Evolutionary conservation across 169 alveolate genomes (phyloP).

Genomic region (Pseudocohnilembus persalinus): DNA sequence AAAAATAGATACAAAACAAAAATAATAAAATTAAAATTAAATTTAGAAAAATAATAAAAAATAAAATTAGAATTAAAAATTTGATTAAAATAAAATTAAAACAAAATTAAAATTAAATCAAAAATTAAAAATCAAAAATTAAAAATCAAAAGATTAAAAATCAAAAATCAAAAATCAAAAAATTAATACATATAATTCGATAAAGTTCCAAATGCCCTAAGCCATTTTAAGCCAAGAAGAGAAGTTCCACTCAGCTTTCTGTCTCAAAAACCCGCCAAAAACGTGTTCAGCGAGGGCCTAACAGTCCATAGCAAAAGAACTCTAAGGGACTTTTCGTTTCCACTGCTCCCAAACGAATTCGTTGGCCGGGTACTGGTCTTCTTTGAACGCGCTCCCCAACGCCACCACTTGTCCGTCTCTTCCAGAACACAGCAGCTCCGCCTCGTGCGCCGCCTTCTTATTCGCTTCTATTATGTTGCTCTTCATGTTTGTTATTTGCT

Average conservation of each 20-base stretch:
- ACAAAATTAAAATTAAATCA: too few relatives aligned
- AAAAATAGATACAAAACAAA: too few relatives aligned
- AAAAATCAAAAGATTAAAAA: too few relatives aligned
- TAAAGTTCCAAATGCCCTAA: background rate
- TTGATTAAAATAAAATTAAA: too few relatives aligned
- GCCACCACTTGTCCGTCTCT: background rate
- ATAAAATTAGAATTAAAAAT: too few relatives aligned
- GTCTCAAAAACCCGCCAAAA: background rate
- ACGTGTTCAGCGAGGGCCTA: background rate
- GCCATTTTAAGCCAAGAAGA: background rate
- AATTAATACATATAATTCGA: background rate
- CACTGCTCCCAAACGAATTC: background rate
- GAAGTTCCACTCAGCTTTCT: background rate
- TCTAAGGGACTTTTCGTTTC: background rate
- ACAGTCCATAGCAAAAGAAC: background rate
- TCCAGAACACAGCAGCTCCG: background rate
- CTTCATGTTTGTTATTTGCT: background rate
- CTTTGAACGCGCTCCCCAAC: background rate
- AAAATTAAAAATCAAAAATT: too few relatives aligned
- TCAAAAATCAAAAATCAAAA: too few relatives aligned
- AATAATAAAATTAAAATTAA: too few relatives aligned
- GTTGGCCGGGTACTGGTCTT: background rate
- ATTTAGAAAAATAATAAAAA: too few relatives aligned
- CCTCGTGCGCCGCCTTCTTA: background rate
- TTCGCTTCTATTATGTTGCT: background rate